A percentile compares a stretch with the other conserved stretches of the same genome.
Conservation (phyloP, 495 filamentous ascomycete genomes). For the Penicillium maclennaniae region DNA sequence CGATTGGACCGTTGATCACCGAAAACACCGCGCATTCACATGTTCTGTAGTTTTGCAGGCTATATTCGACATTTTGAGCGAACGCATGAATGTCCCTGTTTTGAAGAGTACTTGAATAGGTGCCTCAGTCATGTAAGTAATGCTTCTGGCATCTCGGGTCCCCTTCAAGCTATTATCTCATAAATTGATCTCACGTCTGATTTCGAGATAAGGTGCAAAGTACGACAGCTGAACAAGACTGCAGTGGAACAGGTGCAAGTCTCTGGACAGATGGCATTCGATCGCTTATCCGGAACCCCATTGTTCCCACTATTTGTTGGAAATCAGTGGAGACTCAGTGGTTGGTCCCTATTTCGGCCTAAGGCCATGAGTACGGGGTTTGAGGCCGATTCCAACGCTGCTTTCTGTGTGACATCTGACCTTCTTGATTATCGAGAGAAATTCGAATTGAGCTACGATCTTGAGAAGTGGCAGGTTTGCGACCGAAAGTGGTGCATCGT, state of each 20-base stretch:
- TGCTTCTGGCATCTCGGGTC: no score
- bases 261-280: no score
- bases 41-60: no score
- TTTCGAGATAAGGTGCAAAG: no score
- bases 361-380: not conserved
- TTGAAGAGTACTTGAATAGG: no score
- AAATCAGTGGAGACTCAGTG: not conserved
- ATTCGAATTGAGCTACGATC: not conserved
- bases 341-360: constrained; percentile 1
- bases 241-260: no score
- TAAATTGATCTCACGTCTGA: no score
- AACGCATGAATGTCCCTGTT: no score
- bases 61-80: no score
- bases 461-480: not conserved
- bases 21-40: not conserved
- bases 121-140: no score
- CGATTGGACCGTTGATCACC: constrained; percentile 1
- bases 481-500: not conserved
- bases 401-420: not conserved
- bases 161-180: no score
- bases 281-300: not conserved
- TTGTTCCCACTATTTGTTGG: not conserved
- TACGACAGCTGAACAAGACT: no score
- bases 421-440: not conserved
- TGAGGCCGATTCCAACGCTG: not conserved